phyloP scores from a whole-genome alignment of 805 yeast species.

The Teunomyces aglyptinius region DNA sequence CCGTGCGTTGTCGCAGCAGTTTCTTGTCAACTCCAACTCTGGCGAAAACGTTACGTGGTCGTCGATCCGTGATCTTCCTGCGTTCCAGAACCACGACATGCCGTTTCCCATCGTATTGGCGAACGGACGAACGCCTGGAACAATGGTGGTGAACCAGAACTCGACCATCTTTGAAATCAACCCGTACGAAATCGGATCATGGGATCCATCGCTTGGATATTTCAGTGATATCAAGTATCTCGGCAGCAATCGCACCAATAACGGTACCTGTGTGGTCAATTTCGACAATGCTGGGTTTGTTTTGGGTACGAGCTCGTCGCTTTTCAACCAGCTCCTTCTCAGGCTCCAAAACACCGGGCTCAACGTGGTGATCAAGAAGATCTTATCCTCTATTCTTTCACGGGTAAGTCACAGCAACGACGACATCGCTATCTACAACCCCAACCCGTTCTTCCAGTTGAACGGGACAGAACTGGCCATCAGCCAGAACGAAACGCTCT shows the following conservation, averaged over 20 bases:
- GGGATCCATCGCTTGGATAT: conserved; percentile 38
- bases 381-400: conserved; percentile 24
- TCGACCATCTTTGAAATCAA: conserved; percentile 54
- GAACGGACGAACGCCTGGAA: conserved; percentile 65
- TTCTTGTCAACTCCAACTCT: conserved; percentile 24
- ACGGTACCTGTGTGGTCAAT: conserved; percentile 24
- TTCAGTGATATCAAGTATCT: conserved; percentile 30
- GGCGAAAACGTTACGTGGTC: conserved; percentile 29
- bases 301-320: conserved; percentile 40
- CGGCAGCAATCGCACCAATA: conserved; percentile 22
- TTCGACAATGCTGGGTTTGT: conserved; percentile 41
- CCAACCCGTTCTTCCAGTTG: conserved; percentile 36
- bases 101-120: conserved; percentile 42
- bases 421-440: conserved; percentile 40
- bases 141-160: conserved; percentile 54
- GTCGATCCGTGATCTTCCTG: conserved; percentile 19
- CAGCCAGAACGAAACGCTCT: conserved; percentile 29
- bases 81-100: conserved; percentile 30
- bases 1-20: conserved; percentile 36
- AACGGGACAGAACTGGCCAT: conserved; percentile 18
- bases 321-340: conserved; percentile 35
- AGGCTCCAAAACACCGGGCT: conserved; percentile 40
- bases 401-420: conserved; percentile 23
- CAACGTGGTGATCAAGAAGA: conserved; percentile 23
- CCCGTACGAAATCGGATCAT: conserved; percentile 41